Conservation (phyloP, 73 alveolate genomes). For the Stentor coeruleus region DNA sequence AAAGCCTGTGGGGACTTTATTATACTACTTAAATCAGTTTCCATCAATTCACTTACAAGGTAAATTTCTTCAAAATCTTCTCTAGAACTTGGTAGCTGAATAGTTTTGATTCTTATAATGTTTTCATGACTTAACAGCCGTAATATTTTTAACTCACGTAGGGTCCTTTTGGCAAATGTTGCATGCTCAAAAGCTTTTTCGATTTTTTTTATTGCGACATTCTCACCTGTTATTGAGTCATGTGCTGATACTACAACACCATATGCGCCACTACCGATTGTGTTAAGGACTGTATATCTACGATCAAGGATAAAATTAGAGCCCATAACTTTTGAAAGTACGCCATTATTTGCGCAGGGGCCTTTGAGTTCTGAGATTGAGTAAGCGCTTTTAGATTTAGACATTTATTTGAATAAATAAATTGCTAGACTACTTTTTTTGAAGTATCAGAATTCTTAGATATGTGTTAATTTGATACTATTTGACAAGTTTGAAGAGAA, state of each 20-base stretch:
- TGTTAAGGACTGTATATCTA: conserved; percentile 47
- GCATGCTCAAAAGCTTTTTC: conserved; percentile 58
- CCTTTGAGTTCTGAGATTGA: not conserved
- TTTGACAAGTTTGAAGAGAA: too few species aligned
- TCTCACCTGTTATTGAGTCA: conserved; percentile 54
- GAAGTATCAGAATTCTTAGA: too few species aligned
- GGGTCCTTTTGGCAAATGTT: conserved; percentile 56
- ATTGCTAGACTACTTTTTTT: too few species aligned
- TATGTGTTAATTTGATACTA: too few species aligned
- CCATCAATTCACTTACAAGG: conserved; percentile 85
- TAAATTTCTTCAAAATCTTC: conserved; percentile 68
- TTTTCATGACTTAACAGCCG: conserved; percentile 71
- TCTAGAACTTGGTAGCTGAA: conserved; percentile 47
- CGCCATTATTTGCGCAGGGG: not conserved
- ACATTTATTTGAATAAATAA: not conserved
- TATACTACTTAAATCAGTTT: conserved; percentile 87
- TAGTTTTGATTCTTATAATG: conserved; percentile 42
- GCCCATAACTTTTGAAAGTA: not conserved
- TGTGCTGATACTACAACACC: conserved; percentile 78
- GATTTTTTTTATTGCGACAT: conserved; percentile 68
- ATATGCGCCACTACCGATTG: conserved; percentile 83
- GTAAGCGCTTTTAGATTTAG: not conserved
- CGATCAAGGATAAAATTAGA: conserved; percentile 30
- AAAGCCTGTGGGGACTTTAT: conserved; percentile 79
- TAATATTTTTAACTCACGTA: conserved; percentile 65